A percentile compares a stretch with the other conserved stretches of the same genome.
Conservation (phyloP, 192 early-diverging fungal genomes). For the Gryganskiella cystojenkinii region DNA sequence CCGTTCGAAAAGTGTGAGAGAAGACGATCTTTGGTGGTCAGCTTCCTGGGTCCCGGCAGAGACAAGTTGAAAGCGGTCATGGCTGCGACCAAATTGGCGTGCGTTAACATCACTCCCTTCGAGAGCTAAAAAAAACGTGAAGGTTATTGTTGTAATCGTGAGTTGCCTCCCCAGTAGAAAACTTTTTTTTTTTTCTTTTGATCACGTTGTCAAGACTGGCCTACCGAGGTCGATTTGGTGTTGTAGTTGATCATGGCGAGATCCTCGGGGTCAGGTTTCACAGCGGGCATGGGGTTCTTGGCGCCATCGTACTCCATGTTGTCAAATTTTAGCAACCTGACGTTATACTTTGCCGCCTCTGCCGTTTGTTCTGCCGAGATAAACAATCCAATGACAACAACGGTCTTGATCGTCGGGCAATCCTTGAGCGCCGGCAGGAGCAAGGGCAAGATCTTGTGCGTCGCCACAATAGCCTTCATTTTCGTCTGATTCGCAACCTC, state of each 20-base stretch:
- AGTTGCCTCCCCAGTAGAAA: too few relatives aligned
- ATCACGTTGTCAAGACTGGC: too few relatives aligned
- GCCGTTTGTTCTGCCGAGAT: constrained; percentile 24
- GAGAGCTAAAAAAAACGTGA: constrained; percentile 42
- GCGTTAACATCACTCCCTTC: constrained; percentile 89
- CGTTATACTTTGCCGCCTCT: constrained; percentile 22
- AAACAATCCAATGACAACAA: constrained; percentile 30
- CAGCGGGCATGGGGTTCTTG: constrained; percentile 5
- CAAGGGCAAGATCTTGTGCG: constrained; percentile 26
- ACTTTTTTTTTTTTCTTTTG: too few relatives aligned
- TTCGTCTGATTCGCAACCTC: constrained; percentile 48
- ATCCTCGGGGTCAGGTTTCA: constrained; percentile 36
- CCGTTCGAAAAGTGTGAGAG: constrained; percentile 46
- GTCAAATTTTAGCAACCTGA: constrained; percentile 23
- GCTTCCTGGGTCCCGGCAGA: constrained; percentile 19
- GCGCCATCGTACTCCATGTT: constrained; percentile 29
- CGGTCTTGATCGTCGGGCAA: constrained; percentile 28
- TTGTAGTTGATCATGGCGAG: constrained; percentile 52
- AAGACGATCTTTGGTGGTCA: constrained; percentile 35
- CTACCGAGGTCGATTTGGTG: constrained; percentile 41
- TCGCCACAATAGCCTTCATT: constrained; percentile 45
- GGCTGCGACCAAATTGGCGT: constrained; percentile 82
- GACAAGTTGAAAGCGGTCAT: constrained; percentile 30
- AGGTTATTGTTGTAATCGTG: too few relatives aligned
- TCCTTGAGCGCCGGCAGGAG: constrained; percentile 31